Base-by-base conservation (phyloP, 495 filamentous ascomycete species). In the Tuber calosporum region DNA sequence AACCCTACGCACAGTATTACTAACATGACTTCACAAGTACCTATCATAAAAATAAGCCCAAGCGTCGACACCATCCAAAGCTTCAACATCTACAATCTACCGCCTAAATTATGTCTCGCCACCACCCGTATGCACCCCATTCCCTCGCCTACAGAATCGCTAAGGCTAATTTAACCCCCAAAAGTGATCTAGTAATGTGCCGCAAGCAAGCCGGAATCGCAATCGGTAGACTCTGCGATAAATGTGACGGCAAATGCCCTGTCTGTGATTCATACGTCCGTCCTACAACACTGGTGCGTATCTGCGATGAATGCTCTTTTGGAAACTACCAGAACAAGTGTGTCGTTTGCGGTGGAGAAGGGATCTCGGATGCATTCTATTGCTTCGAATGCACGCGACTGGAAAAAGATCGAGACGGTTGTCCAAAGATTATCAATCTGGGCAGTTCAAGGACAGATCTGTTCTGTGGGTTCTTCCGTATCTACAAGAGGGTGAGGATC, bases 311-410 rank as follows among this genome's bases (percentile, higher is more conserved):
- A 84, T 99, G 95, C 86, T 91, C 91, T 81, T 99, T 99, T 83
- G 95, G 95, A 80, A 99, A 99, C 85, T 99, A 98, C 85, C 95
- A 98, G 86, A 99, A 99, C 84, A 99, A 99, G 82, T 99, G 95
- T 82, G 93, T 98, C 38, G 95, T 99, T 37, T 99, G 95, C 83
- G 95, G 95, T 84, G 95, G 95, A 76, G 95, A 99, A 82, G 95
- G 95, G 22, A 99, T 99, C 83, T 94, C 91, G 48, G 95, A 99
- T 82, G 95, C 95, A n/a, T 98, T 99, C 84, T 99, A 99, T 85
- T 99, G 95, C 87, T 98, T 97, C 82, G 96, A 99, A 82, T 99
- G 95, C 83, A 99, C 95, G 69, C 90, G 95, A 20, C 84, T 99
- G 2, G 95, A 99, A 83, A 98, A 98, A 84, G 95, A 99, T 82